A percentile compares a stretch with the other conserved stretches of the same genome.
Conservation (phyloP, 495 filamentous ascomycete species). For the Xylaria cubensis region DNA sequence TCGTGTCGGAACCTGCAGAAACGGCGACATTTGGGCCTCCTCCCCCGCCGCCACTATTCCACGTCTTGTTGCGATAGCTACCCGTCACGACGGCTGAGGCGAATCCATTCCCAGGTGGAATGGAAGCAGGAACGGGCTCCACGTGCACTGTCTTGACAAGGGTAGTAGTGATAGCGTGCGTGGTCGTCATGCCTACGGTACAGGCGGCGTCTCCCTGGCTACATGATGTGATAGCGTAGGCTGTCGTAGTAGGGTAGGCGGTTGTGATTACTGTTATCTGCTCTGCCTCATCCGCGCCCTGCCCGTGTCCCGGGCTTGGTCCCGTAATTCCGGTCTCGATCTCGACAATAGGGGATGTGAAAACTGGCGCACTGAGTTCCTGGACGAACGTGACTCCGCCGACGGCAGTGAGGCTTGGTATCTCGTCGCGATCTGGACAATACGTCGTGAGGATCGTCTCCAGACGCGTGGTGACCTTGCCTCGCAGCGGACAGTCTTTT, state of each 20-base stretch:
- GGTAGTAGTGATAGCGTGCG: constrained; percentile 28
- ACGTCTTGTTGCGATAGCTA: not conserved
- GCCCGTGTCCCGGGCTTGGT: not conserved
- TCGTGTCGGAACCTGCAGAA: not conserved
- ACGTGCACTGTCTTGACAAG: constrained; percentile 25
- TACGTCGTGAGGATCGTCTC: constrained; percentile 33
- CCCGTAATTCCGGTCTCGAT: not conserved
- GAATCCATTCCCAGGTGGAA: not conserved
- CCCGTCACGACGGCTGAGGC: not conserved
- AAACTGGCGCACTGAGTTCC: not conserved
- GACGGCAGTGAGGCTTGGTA: not conserved
- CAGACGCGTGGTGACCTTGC: constrained; percentile 22
- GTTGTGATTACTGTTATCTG: constrained; percentile 16
- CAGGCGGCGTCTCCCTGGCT: constrained; percentile 16
- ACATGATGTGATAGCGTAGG: constrained; percentile 20
- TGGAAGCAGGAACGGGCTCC: not conserved
- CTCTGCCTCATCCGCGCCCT: not conserved
- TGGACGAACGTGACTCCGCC: not conserved
- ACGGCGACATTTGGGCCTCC: not conserved
- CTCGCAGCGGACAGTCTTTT: not conserved
- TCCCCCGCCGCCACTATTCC: not conserved
- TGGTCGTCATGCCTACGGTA: constrained; percentile 27
- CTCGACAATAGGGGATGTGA: not conserved
- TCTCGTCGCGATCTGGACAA: constrained; percentile 26
- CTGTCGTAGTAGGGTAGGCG: constrained; percentile 17